These are phyloP conservation scores for Lophium mytilinum DNA, from an alignment of 495 filamentous ascomycete species.

Conservation along the genomic window DNA sequence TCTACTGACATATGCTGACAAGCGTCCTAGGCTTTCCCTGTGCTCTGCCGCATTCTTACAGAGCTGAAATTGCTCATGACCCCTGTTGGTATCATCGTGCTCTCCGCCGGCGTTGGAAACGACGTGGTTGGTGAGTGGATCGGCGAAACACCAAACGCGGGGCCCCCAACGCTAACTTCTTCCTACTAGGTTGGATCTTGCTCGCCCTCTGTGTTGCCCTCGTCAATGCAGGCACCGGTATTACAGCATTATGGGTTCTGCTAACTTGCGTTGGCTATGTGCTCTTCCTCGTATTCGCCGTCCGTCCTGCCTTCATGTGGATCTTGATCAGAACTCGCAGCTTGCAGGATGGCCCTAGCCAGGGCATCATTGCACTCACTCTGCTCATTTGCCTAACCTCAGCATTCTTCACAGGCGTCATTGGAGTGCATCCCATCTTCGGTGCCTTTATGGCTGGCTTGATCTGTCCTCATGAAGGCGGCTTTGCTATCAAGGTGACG, in stretches of 20 bases:
- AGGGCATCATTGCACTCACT: slow-evolving; percentile 76
- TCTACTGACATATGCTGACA: slow-evolving; percentile 3
- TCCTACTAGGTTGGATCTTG: slow-evolving; percentile 59
- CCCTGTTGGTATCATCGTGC: slow-evolving; percentile 78
- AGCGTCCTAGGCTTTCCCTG: slow-evolving; percentile 66
- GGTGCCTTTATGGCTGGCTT: slow-evolving; percentile 82
- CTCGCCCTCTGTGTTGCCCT: slow-evolving; percentile 90
- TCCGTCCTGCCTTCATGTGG: slow-evolving; percentile 74
- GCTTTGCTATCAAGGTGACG: slow-evolving; percentile 88
- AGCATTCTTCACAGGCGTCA: slow-evolving; percentile 91
- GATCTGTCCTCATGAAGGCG: slow-evolving; percentile 89
- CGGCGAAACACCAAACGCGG: not conserved
- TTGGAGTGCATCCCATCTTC: slow-evolving; percentile 88
- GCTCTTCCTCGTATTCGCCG: slow-evolving; percentile 64
- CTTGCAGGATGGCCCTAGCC: slow-evolving; percentile 83
- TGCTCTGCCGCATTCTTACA: slow-evolving; percentile 87
- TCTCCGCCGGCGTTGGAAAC: slow-evolving; percentile 92
- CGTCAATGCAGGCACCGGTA: slow-evolving; percentile 77
- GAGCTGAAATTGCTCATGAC: slow-evolving; percentile 84
- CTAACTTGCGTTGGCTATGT: slow-evolving; percentile 68
- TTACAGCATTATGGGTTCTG: slow-evolving; percentile 83
- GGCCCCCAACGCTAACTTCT: slow-evolving; percentile 10
- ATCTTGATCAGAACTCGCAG: slow-evolving; percentile 64
- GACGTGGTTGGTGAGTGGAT: slow-evolving; percentile 64
- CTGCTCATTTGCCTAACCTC: slow-evolving; percentile 71